Conservation (phyloP, 2,329 filamentous ascomycete genomes). For the Curvularia eragrostidis region DNA sequence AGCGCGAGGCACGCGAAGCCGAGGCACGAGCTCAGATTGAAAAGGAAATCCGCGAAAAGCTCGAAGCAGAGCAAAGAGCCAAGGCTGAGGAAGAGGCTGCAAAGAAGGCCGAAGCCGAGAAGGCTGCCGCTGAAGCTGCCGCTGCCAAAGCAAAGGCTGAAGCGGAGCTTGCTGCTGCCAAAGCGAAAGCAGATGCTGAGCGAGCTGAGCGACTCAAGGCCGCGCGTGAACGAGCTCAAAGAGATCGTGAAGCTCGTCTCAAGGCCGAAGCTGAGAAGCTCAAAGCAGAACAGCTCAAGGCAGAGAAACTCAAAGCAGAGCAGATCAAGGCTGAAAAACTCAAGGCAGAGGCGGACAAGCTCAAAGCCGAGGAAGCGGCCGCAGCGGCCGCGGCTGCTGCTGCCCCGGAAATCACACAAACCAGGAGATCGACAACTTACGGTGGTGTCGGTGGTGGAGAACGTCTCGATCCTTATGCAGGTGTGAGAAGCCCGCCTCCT, state of each 20-base stretch:
- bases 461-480: slow-evolving; percentile 72
- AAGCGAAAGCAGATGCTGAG: slow-evolving; percentile 44
- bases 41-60: slow-evolving; percentile 52
- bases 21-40: slow-evolving; percentile 48
- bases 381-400: slow-evolving; percentile 33
- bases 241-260: slow-evolving; percentile 47
- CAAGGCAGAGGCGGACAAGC: slow-evolving; percentile 46
- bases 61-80: slow-evolving; percentile 49
- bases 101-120: slow-evolving; percentile 47
- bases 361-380: slow-evolving; percentile 23
- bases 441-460: slow-evolving; percentile 64
- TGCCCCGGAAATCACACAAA: slow-evolving; percentile 26
- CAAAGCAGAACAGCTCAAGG: slow-evolving; percentile 16
- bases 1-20: slow-evolving; percentile 46
- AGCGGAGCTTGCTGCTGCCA: slow-evolving; percentile 44
- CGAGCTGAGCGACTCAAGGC: slow-evolving; percentile 30
- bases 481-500: slow-evolving; percentile 58
- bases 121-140: slow-evolving; percentile 38
- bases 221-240: slow-evolving; percentile 49
- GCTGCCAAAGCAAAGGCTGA: slow-evolving; percentile 45
- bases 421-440: slow-evolving; percentile 50
- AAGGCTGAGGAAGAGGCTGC: slow-evolving; percentile 51
- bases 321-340: slow-evolving; percentile 45
- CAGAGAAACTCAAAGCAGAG: slow-evolving; percentile 30
- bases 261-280: slow-evolving; percentile 47